These are phyloP conservation scores for Citrus glauca DNA, from an alignment of 345 rosid species.

Conservation along the genomic window DNA sequence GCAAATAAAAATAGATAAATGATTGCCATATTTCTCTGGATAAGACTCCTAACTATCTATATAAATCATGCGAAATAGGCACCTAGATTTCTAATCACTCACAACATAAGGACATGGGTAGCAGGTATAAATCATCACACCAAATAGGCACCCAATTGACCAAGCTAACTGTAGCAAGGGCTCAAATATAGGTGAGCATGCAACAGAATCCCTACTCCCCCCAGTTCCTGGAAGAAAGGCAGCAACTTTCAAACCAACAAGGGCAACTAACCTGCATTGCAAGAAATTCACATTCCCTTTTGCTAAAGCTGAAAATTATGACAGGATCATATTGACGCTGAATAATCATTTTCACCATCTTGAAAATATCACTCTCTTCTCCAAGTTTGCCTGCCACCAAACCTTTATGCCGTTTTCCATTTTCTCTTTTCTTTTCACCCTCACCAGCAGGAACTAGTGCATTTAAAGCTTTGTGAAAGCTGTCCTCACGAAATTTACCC, in stretches of 20 bases:
- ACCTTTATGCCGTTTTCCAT: slow-evolving; percentile 73
- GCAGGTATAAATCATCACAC: no score
- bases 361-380: slow-evolving; percentile 96
- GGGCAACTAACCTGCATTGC: slow-evolving; percentile 83
- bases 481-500: slow-evolving; percentile 85
- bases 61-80: background rate
- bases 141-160: background rate
- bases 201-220: background rate
- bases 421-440: slow-evolving; percentile 67
- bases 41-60: background rate
- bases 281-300: slow-evolving; percentile 95
- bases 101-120: background rate
- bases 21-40: background rate
- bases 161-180: background rate
- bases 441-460: slow-evolving; percentile 76
- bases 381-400: slow-evolving; percentile 66
- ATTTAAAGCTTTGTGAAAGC: slow-evolving; percentile 92
- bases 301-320: slow-evolving; percentile 94
- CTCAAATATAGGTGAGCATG: background rate
- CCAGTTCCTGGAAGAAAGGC: background rate
- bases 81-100: background rate
- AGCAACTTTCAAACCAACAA: background rate
- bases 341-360: slow-evolving; percentile 97
- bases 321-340: slow-evolving; percentile 96
- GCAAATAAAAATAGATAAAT: background rate